Percentiles rank a stretch among this genome's conserved stretches.
Evolutionary conservation across 495 filamentous ascomycete species (phyloP).

Genomic region (Aspergillus nidulans): DNA sequence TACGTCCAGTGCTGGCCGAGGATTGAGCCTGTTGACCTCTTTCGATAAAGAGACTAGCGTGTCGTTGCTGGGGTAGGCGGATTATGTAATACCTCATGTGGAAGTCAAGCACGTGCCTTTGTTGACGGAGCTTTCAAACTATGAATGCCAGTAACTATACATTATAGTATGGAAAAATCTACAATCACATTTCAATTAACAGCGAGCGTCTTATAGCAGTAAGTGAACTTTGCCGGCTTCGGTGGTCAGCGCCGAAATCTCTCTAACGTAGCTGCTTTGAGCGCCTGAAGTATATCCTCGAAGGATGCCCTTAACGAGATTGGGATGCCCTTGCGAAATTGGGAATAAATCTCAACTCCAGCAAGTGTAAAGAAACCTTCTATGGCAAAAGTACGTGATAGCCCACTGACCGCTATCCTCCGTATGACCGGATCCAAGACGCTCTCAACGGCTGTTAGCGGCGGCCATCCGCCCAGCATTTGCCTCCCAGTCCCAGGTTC

Average conservation of each 20-base stretch:
- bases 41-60: background rate
- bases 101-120: background rate
- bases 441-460: conserved; percentile 68
- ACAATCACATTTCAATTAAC: no score
- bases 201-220: no score
- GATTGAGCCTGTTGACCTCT: background rate
- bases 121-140: no score
- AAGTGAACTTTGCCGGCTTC: conserved; percentile 17
- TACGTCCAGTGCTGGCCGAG: background rate
- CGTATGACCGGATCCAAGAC: conserved; percentile 61
- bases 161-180: no score
- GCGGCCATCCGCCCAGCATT: conserved; percentile 61
- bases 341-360: conserved; percentile 68
- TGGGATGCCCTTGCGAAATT: conserved; percentile 48
- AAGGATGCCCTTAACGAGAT: conserved; percentile 43
- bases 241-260: conserved; percentile 17
- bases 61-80: background rate
- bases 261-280: conserved; percentile 32
- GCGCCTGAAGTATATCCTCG: conserved; percentile 37
- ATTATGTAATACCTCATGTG: background rate
- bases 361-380: conserved; percentile 70
- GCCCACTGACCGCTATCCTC: conserved; percentile 52
- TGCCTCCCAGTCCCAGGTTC: conserved; percentile 68
- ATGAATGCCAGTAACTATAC: background rate
- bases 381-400: conserved; percentile 73